Evolutionary conservation across 495 filamentous ascomycete species (phyloP), one percentile per base, ranked within the genome.

Genomic region (Penicillium desertorum): DNA sequence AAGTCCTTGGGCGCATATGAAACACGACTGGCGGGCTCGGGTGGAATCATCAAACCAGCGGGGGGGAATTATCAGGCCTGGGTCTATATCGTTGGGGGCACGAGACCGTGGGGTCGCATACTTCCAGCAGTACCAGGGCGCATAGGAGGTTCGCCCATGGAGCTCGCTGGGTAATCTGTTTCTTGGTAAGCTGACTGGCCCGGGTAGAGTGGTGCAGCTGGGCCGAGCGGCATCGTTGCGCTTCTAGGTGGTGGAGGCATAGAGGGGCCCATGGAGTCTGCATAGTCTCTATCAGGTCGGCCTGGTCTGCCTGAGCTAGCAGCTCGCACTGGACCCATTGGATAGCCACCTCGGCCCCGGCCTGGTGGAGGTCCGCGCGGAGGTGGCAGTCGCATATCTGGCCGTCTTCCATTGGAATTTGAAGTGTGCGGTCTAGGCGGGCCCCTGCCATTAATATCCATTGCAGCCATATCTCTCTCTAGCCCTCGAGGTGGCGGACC

Each of bases 381-480:
- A 23, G 68, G 66, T 6, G 64, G 64, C 58, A 63, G 62, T 45
- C 67, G 58, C 62, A 64, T 69, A 19, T 68, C 71, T 23, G 67
- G 64, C 14, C 68, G 69, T 54, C 66, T 65, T 42, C 63, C 65
- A 51, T 73, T 63, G 11, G 76, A 74, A 51, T 71, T 63, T 10
- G 74, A 73, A 11, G 71, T 75, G 48, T 74, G 74, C 19, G 75
- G 75, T 37, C 74, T 75, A 10, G 69, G 60, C 9, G 67, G 63
- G 17, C 65, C 62, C 46, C 58, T 70, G 50, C 72, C 78, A 46
- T 78, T 80, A 27, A 87, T 72, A 57, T 83, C 80, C 81, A 87
- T 81, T 19, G 66, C 71, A 10, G 71, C 78, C 83, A 86, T 88
- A 45, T 76, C 80, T 37, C 76, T 74, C 44, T 82, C 63, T 34